Percentiles rank a stretch among this genome's conserved stretches.
Evolutionary conservation across 768 basidiomycete species (phyloP).

Genomic region (Mycena leptocephala): DNA sequence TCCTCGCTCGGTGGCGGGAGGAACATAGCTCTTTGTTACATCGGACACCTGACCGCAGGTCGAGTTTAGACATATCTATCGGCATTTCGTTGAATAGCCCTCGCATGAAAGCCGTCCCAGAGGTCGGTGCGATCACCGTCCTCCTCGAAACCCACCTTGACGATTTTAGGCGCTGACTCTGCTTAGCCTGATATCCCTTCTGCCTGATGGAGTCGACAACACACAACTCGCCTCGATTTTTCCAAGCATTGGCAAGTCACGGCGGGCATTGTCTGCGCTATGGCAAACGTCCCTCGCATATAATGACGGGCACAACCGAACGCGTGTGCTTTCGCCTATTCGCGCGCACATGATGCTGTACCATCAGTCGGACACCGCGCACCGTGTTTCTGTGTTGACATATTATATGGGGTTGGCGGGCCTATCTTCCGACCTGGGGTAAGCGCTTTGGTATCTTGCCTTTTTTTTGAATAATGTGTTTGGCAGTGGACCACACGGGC

Average conservation of each 20-base stretch:
- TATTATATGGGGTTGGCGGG: conserved; percentile 38
- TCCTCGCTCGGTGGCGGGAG: conserved; percentile 35
- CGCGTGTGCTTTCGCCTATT: conserved; percentile 41
- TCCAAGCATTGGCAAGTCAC: conserved; percentile 19
- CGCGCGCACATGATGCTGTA: conserved; percentile 38
- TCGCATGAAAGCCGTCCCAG: conserved; percentile 37
- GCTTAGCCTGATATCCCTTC: conserved; percentile 37
- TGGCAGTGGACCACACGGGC: conserved; percentile 35
- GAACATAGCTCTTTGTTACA: conserved; percentile 37
- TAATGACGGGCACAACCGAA: conserved; percentile 30
- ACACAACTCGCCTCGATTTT: conserved; percentile 27
- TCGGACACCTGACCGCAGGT: conserved; percentile 25
- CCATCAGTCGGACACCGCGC: conserved; percentile 26
- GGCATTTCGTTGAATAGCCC: conserved; percentile 36
- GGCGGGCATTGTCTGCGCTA: conserved; percentile 32
- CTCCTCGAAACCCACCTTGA: neutral
- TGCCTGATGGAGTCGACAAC: conserved; percentile 40
- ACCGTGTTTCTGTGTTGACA: conserved; percentile 28
- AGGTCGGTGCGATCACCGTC: conserved; percentile 14
- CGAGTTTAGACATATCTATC: conserved; percentile 40
- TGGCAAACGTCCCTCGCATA: conserved; percentile 37
- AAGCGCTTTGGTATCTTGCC: neutral
- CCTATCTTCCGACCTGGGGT: conserved; percentile 34
- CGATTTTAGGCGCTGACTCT: conserved; percentile 29
- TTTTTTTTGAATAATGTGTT: neutral